These are phyloP conservation scores for Scytalidium lignicola DNA, from an alignment of 2,329 filamentous ascomycete species.

Conservation along the genomic window DNA sequence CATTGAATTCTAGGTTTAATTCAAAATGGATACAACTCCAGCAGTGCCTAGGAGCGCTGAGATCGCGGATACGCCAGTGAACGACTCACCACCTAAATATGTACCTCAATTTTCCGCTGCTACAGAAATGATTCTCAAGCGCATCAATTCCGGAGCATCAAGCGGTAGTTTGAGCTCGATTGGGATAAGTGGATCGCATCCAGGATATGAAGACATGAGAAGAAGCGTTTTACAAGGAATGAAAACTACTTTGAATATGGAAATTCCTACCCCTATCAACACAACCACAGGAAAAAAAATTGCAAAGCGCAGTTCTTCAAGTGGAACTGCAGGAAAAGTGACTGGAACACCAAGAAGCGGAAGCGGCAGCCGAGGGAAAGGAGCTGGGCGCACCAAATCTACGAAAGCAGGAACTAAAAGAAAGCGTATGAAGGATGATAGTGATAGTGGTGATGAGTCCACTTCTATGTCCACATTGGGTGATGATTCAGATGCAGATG, in stretches of 20 bases:
- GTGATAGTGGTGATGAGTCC: slow-evolving; percentile 23
- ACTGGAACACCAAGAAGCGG: neutral
- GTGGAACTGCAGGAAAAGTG: neutral
- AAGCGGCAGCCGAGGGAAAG: neutral
- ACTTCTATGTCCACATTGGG: slow-evolving; percentile 27
- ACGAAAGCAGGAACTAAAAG: slow-evolving; percentile 22
- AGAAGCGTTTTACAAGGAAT: slow-evolving; percentile 28
- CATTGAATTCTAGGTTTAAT: neutral
- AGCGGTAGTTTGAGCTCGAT: slow-evolving; percentile 19
- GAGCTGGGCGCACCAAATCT: slow-evolving; percentile 4
- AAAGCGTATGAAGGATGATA: slow-evolving; percentile 23
- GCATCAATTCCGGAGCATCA: slow-evolving; percentile 22
- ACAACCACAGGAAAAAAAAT: slow-evolving; percentile 13
- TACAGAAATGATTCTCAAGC: slow-evolving; percentile 31
- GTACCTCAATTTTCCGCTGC: slow-evolving; percentile 30
- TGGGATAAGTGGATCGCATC: slow-evolving; percentile 21
- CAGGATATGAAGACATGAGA: slow-evolving; percentile 30
- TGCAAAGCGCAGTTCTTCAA: slow-evolving; percentile 2
- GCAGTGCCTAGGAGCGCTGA: slow-evolving; percentile 2
- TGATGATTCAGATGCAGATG: slow-evolving; percentile 32
- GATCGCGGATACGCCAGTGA: slow-evolving; percentile 11
- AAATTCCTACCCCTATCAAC: slow-evolving; percentile 22
- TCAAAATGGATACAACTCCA: neutral
- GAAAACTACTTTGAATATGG: slow-evolving; percentile 30
- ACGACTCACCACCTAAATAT: slow-evolving; percentile 25